A percentile compares a stretch with the other conserved stretches of the same genome.
phyloP scores from a whole-genome alignment of 1,284 basidiomycete species.

The Stygiomarasmius scandens region DNA sequence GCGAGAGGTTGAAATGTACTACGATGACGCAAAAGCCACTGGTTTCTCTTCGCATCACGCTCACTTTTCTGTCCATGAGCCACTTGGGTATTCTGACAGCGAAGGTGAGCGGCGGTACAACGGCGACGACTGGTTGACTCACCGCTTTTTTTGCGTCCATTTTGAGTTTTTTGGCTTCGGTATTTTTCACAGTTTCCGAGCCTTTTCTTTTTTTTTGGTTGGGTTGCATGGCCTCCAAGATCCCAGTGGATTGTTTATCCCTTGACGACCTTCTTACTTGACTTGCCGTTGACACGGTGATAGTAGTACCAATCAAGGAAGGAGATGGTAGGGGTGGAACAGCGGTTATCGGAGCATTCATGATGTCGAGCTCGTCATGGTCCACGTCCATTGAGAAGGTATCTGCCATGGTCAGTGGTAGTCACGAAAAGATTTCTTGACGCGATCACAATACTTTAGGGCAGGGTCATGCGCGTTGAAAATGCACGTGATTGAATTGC shows the following conservation, averaged over 20 bases:
- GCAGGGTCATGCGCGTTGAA: not conserved
- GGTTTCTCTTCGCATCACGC: conserved; percentile 39
- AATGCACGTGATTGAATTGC: no score
- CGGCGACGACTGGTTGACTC: conserved; percentile 11
- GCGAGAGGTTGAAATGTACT: conserved; percentile 45
- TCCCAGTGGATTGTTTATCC: not conserved
- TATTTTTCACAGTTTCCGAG: not conserved
- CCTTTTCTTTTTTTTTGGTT: conserved; percentile 2
- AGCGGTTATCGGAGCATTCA: not conserved
- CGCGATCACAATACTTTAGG: not conserved
- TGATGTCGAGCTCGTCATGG: conserved; percentile 9
- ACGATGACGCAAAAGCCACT: conserved; percentile 43
- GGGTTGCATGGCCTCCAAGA: not conserved
- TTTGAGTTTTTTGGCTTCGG: conserved; percentile 34
- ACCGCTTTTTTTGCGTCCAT: conserved; percentile 42
- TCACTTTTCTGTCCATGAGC: conserved; percentile 34
- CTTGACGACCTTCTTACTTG: conserved; percentile 3
- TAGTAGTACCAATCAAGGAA: not conserved
- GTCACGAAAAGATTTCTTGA: not conserved
- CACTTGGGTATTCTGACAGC: conserved; percentile 37
- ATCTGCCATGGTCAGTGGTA: not conserved
- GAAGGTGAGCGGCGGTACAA: not conserved
- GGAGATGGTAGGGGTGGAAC: not conserved
- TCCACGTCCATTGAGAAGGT: not conserved
- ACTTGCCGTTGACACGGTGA: not conserved